phyloP scores from a whole-genome alignment of 495 filamentous ascomycete genomes.

The Aspergillus taichungensis region DNA sequence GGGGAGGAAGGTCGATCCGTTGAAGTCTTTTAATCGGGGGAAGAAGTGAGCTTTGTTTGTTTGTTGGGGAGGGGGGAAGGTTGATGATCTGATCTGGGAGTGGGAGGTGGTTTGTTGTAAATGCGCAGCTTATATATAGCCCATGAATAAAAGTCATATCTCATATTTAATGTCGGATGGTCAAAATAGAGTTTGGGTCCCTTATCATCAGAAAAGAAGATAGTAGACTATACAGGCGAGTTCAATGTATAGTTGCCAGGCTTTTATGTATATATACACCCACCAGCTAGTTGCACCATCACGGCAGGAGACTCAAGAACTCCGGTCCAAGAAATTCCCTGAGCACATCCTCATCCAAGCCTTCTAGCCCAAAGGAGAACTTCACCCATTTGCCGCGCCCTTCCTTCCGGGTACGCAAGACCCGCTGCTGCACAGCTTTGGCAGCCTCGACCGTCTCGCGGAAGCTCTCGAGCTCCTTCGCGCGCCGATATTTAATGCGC shows the following conservation, averaged over 20 bases:
- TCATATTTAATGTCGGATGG: too few relatives aligned
- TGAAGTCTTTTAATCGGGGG: conserved; percentile 74
- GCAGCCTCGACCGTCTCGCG: conserved; percentile 14
- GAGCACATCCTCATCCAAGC: conserved; percentile 11
- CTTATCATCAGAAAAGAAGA: too few relatives aligned
- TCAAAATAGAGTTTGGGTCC: too few relatives aligned
- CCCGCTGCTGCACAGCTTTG: conserved; percentile 15
- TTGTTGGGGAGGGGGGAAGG: background rate
- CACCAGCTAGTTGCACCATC: background rate
- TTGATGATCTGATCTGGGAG: too few relatives aligned
- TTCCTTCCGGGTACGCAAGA: conserved; percentile 21
- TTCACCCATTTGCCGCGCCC: conserved; percentile 31
- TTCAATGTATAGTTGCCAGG: background rate
- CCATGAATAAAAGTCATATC: too few relatives aligned
- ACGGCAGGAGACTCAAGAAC: conserved; percentile 3
- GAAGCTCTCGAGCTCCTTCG: conserved; percentile 20
- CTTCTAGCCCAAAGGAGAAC: conserved; percentile 24
- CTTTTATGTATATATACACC: background rate
- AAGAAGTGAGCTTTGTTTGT: conserved; percentile 17
- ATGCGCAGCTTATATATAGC: too few relatives aligned
- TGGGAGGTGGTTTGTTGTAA: too few relatives aligned
- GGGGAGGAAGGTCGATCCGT: conserved; percentile 59
- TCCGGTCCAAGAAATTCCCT: conserved; percentile 12
- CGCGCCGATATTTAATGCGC: conserved; percentile 17
- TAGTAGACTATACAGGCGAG: background rate